Evolutionary conservation across 129 eudicot genomes (phyloP).

Genomic region (Flaveria bidentis): DNA sequence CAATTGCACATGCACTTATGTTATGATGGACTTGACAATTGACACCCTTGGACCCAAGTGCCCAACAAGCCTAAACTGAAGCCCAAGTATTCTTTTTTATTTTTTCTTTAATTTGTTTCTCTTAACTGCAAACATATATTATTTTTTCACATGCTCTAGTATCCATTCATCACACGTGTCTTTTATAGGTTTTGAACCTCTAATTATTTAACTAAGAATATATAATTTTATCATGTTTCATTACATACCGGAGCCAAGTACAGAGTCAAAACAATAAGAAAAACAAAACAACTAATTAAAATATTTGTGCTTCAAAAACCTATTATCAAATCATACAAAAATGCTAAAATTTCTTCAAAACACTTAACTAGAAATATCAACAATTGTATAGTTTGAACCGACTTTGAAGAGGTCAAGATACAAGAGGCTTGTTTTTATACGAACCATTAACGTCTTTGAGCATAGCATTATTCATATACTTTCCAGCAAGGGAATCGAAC

Average conservation of each 20-base stretch:
- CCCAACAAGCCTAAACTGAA: background rate
- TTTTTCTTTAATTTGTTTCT: too few relatives aligned
- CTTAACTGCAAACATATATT: too few relatives aligned
- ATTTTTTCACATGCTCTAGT: too few relatives aligned
- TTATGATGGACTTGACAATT: background rate
- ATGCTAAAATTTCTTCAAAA: background rate
- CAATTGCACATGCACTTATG: background rate
- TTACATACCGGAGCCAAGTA: background rate
- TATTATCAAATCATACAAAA: slow-evolving; percentile 11
- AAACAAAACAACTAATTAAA: background rate
- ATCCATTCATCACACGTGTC: too few relatives aligned
- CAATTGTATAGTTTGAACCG: background rate
- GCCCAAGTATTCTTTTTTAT: background rate
- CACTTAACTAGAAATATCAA: slow-evolving; percentile 21
- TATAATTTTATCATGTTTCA: too few relatives aligned
- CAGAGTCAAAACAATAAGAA: background rate
- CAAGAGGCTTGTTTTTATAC: background rate
- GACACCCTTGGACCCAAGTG: background rate
- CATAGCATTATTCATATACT: slow-evolving; percentile 46
- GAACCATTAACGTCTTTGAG: slow-evolving; percentile 4
- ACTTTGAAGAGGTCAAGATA: slow-evolving; percentile 21
- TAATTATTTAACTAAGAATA: too few relatives aligned
- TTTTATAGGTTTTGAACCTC: too few relatives aligned
- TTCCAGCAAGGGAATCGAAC: slow-evolving; percentile 80
- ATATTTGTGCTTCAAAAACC: slow-evolving; percentile 4